Evolutionary conservation across 2,329 filamentous ascomycete species (phyloP).

Genomic region (Diaporthe batatas): DNA sequence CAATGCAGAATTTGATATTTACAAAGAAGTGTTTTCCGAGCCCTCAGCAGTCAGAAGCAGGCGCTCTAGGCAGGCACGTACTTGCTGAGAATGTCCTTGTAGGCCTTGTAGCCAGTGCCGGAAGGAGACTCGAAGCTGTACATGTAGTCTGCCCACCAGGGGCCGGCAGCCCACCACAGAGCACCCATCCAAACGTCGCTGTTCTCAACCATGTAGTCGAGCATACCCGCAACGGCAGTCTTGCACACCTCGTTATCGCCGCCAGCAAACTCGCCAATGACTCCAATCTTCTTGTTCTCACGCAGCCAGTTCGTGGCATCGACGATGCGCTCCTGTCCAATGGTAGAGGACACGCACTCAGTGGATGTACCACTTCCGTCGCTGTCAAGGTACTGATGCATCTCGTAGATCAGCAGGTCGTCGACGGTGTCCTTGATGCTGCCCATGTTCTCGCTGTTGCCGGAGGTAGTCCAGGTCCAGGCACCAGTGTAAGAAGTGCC

Average conservation of each 20-base stretch:
- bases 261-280: conserved; percentile 71
- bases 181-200: conserved; percentile 70
- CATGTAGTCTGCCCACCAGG: conserved; percentile 68
- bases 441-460: conserved; percentile 56
- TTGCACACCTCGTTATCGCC: conserved; percentile 65
- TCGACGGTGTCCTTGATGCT: conserved; percentile 62
- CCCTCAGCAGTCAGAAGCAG: not conserved
- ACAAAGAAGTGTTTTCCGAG: conserved; percentile 28
- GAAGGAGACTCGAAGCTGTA: conserved; percentile 60
- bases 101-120: conserved; percentile 55
- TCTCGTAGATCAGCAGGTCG: conserved; percentile 66
- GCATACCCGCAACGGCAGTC: conserved; percentile 63
- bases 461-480: conserved; percentile 60
- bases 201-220: conserved; percentile 67
- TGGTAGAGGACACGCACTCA: conserved; percentile 61
- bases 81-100: conserved; percentile 40
- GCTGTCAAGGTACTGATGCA: conserved; percentile 71
- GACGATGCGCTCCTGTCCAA: conserved; percentile 63
- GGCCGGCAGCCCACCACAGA: conserved; percentile 70
- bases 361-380: conserved; percentile 65
- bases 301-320: conserved; percentile 68
- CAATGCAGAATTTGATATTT: conserved; percentile 31
- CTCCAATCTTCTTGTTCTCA: conserved; percentile 65
- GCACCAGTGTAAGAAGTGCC: conserved; percentile 68
- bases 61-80: conserved; percentile 29